These are phyloP conservation scores for Porcisia hertigi DNA, from an alignment of 208 protist species.

Conservation along the genomic window DNA sequence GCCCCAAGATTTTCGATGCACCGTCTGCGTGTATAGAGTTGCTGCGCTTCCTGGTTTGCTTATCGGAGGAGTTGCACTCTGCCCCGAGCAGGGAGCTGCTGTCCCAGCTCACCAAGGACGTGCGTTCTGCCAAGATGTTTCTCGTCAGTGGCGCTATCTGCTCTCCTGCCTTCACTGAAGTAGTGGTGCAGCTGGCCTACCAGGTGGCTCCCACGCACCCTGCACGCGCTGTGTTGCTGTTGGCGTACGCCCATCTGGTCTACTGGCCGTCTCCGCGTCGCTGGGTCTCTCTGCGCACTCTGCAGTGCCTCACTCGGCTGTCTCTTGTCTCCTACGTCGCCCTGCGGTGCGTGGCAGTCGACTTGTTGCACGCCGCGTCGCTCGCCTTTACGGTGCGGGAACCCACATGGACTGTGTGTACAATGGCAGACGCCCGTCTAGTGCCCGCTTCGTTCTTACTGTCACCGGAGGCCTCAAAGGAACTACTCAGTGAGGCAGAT, in stretches of 20 bases:
- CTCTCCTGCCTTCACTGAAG: constrained; percentile 15
- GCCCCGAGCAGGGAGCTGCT: constrained; percentile 6
- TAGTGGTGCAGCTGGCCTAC: constrained; percentile 20
- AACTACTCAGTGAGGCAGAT: background rate
- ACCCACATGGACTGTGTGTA: background rate
- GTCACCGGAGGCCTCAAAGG: background rate
- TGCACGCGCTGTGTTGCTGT: constrained; percentile 14
- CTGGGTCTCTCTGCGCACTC: constrained; percentile 10
- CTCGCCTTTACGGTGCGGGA: constrained; percentile 12
- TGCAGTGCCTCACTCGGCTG: constrained; percentile 17
- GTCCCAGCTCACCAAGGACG: background rate
- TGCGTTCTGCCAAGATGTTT: background rate
- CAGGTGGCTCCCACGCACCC: constrained; percentile 23
- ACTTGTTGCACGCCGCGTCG: constrained; percentile 18
- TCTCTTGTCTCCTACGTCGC: constrained; percentile 9
- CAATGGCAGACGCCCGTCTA: background rate
- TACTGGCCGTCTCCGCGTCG: constrained; percentile 20
- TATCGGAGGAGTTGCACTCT: constrained; percentile 27
- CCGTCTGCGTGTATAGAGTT: constrained; percentile 9
- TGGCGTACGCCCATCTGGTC: constrained; percentile 14
- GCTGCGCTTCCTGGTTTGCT: constrained; percentile 15
- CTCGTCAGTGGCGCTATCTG: constrained; percentile 7
- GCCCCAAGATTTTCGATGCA: background rate
- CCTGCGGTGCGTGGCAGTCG: constrained; percentile 18
- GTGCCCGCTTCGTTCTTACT: constrained; percentile 6